These are phyloP conservation scores for Heliophila coronopifolia DNA, from an alignment of 441 rosid species.

Conservation along the genomic window DNA sequence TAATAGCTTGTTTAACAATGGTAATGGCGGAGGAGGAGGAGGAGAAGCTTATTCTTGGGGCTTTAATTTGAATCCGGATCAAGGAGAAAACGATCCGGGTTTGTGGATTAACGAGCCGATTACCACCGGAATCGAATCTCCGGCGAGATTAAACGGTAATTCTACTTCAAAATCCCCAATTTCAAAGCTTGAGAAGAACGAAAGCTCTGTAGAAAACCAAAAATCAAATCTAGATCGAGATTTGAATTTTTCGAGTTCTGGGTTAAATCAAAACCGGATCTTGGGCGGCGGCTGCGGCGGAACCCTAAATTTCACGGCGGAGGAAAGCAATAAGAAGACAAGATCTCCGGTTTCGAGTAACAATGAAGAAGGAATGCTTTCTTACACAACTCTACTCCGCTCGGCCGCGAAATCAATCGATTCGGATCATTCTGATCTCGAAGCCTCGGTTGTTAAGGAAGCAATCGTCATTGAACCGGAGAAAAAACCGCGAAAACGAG, in stretches of 20 bases:
- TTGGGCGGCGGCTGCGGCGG: no score
- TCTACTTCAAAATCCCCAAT: constrained; percentile 15
- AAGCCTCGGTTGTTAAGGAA: constrained; percentile 74
- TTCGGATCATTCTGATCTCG: constrained; percentile 76
- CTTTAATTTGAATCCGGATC: constrained; percentile 37
- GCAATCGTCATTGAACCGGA: constrained; percentile 48
- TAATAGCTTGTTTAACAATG: constrained; percentile 52
- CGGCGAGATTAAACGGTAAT: constrained; percentile 28
- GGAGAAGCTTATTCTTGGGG: constrained; percentile 38
- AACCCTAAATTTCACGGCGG: background rate
- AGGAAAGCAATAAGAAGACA: constrained; percentile 22
- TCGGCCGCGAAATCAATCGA: constrained; percentile 42
- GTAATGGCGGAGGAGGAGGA: no score
- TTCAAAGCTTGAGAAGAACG: constrained; percentile 32
- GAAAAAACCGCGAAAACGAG: constrained; percentile 61
- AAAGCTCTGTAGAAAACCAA: constrained; percentile 48
- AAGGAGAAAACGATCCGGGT: constrained; percentile 76
- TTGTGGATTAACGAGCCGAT: constrained; percentile 66
- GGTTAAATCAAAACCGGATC: constrained; percentile 27
- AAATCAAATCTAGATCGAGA: no score
- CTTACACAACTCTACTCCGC: constrained; percentile 16
- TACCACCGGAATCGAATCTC: constrained; percentile 32
- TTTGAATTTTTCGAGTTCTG: constrained; percentile 32
- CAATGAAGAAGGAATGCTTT: constrained; percentile 20
- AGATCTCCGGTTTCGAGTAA: constrained; percentile 27